Evolutionary conservation across 805 yeast genomes (phyloP), one percentile per base, ranked within the genome.

Genomic region (Starmera quercuum): DNA sequence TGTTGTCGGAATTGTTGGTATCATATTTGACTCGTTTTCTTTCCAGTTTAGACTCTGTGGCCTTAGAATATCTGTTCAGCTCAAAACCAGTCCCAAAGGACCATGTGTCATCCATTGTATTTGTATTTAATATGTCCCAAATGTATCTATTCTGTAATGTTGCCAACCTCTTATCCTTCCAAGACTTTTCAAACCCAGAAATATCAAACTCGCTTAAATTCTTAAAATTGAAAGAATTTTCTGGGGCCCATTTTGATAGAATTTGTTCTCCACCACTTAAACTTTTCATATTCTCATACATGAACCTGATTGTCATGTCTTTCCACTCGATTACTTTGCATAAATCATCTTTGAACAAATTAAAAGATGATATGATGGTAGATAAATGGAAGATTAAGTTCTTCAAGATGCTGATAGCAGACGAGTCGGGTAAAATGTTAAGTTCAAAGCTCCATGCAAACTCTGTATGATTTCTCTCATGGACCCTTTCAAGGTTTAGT

Each of bases 181-280:
- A 51, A 5, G 34, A 32, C 1, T 14, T n/a, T 22, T 46, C 47
- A 31, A 41, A 46, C 5, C 19, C 27, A 5, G 17, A 9, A 3
- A 24, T 23, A 9, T 48, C 39, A 26, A 51, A 57, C 12, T 36
- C 32, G 14, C 40, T 36, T 12, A 56, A 31, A 1, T 39, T 33
- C 19, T 42, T 37, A 6, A 44, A 34, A 40, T 60, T 58, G 4
- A 39, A 18, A 2, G 63, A 59, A 7, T 51, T 53, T 6, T 31
- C 31, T 1, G 62, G 63, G 8, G 59, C 62, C 62, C 62, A 58
- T 38, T 45, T 52, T 1, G 42, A 29, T 5, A 59, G 35, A 1
- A 47, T 33, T 19, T 39, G 45, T 2, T 30, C 35, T 12, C 47
- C 52, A 2, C 39, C 42, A 30, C 44, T 39, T 27, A 45, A 16